phyloP scores from a whole-genome alignment of 371 early-diverging fungal genomes.

The Blakeslea trispora region DNA sequence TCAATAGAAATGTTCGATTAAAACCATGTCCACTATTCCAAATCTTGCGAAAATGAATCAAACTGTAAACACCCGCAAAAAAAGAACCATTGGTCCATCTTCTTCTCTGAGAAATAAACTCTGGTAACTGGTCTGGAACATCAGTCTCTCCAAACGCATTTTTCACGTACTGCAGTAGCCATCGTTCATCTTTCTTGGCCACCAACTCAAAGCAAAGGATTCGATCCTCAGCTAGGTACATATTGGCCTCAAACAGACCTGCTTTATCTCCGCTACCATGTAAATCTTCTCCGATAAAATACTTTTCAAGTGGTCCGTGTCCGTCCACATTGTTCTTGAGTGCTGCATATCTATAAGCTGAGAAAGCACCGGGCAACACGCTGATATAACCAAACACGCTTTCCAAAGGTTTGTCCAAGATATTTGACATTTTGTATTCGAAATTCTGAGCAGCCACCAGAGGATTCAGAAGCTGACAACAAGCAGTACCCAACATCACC shows the following conservation, averaged over 20 bases:
- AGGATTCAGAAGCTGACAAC: constrained; percentile 72
- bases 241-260: constrained; percentile 69
- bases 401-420: constrained; percentile 87
- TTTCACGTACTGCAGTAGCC: constrained; percentile 69
- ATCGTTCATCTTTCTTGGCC: constrained; percentile 68
- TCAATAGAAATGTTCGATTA: constrained; percentile 63
- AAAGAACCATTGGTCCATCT: constrained; percentile 91
- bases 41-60: constrained; percentile 55
- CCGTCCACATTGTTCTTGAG: constrained; percentile 65
- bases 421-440: constrained; percentile 85
- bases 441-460: constrained; percentile 84
- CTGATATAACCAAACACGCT: constrained; percentile 86
- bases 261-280: constrained; percentile 32
- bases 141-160: constrained; percentile 84
- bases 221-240: constrained; percentile 85
- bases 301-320: constrained; percentile 68
- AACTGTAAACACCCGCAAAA: constrained; percentile 67
- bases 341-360: constrained; percentile 82
- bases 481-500: constrained; percentile 72
- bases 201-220: constrained; percentile 86
- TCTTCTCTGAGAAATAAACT: constrained; percentile 86
- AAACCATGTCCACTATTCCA: constrained; percentile 67
- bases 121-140: constrained; percentile 77
- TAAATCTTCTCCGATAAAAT: constrained; percentile 75
- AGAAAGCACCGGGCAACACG: constrained; percentile 87